These are phyloP conservation scores for Immersiella caudata DNA, from an alignment of 495 filamentous ascomycete species.

Conservation along the genomic window DNA sequence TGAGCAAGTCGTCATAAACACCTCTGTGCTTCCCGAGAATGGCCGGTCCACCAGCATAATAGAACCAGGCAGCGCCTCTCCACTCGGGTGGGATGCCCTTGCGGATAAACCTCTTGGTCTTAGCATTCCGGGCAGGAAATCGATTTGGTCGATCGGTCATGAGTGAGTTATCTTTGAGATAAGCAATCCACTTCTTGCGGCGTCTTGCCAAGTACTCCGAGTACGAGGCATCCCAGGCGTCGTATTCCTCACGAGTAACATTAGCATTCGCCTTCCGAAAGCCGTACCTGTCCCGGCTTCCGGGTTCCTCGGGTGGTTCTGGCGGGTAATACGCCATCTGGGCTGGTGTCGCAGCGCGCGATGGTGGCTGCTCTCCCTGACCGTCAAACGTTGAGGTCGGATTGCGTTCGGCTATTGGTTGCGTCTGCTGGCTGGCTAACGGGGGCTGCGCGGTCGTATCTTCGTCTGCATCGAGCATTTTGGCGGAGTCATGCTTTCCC, in stretches of 20 bases:
- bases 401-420: constrained; percentile 10
- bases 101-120: constrained; percentile 84
- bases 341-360: constrained; percentile 24
- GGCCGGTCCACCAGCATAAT: constrained; percentile 87
- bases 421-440: constrained; percentile 4
- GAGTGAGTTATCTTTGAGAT: constrained; percentile 76
- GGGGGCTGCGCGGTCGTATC: neutral
- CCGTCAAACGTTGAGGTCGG: constrained; percentile 3
- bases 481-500: constrained; percentile 40
- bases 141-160: constrained; percentile 67
- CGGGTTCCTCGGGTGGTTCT: constrained; percentile 38
- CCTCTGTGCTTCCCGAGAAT: constrained; percentile 72
- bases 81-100: constrained; percentile 96
- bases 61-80: constrained; percentile 95
- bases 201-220: constrained; percentile 68
- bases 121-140: constrained; percentile 79
- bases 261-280: constrained; percentile 88
- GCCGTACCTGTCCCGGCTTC: constrained; percentile 77
- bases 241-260: constrained; percentile 73
- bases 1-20: constrained; percentile 70
- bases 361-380: neutral
- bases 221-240: constrained; percentile 78
- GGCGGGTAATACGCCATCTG: constrained; percentile 26
- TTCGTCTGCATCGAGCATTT: constrained; percentile 33
- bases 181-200: constrained; percentile 75